Evolutionary conservation across 164 flowering plant species (phyloP).

Genomic region (Berberis thunbergii): DNA sequence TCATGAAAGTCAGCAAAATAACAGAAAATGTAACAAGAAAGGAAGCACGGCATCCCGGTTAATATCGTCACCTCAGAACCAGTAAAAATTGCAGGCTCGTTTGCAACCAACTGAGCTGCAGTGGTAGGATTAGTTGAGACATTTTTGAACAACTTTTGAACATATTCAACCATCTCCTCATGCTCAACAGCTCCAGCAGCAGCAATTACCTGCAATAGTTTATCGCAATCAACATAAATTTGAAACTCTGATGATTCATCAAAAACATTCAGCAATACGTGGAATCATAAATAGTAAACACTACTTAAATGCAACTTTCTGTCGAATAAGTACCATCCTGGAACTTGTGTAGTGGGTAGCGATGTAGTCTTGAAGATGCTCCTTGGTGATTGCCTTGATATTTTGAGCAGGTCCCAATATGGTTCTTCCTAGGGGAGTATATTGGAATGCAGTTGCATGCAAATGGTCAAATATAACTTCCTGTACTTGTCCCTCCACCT

Average conservation of each 20-base stretch:
- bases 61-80: constrained; percentile 77
- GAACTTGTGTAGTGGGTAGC: constrained; percentile 84
- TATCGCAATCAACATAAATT: too few species aligned
- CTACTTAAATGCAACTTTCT: not conserved
- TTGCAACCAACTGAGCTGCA: constrained; percentile 61
- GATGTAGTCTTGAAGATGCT: constrained; percentile 68
- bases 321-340: constrained; percentile 50
- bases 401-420: constrained; percentile 92
- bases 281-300: not conserved
- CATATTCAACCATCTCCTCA: constrained; percentile 84
- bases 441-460: constrained; percentile 98
- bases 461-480: constrained; percentile 97
- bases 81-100: constrained; percentile 76
- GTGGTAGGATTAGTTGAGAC: constrained; percentile 74
- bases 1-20: not conserved
- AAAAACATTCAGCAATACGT: too few species aligned
- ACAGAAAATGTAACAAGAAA: not conserved
- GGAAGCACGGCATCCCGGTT: not conserved
- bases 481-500: constrained; percentile 88
- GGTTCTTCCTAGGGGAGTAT: constrained; percentile 86
- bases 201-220: constrained; percentile 53
- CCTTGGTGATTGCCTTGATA: constrained; percentile 61
- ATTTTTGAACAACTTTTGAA: constrained; percentile 71
- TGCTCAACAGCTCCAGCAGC: constrained; percentile 96
- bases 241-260: too few species aligned